Conservation (phyloP, 106 monocot genomes). For the Ottelia alismoides region DNA sequence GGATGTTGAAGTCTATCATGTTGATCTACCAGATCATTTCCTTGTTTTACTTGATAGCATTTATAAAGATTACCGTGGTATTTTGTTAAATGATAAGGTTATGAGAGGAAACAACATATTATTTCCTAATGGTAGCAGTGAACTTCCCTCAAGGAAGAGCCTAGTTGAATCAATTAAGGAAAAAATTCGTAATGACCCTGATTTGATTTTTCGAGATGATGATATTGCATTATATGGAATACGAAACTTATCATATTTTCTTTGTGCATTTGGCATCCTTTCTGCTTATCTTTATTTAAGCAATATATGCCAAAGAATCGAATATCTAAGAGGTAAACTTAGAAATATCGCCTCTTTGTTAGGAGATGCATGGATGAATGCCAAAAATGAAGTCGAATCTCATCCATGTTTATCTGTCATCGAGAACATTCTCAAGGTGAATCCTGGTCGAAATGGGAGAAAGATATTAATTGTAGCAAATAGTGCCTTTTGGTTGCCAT, state of each 20-base stretch:
- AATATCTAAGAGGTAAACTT: conserved; percentile 22
- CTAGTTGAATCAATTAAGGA: conserved; percentile 34
- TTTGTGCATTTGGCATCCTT: conserved; percentile 62
- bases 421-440: conserved; percentile 33
- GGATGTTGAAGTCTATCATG: conserved; percentile 37
- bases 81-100: conserved; percentile 30
- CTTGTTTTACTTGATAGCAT: conserved; percentile 29
- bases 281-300: conserved; percentile 36
- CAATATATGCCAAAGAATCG: conserved; percentile 26
- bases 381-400: conserved; percentile 33
- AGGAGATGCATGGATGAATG: conserved; percentile 30
- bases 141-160: conserved; percentile 29
- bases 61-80: conserved; percentile 24
- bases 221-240: conserved; percentile 33
- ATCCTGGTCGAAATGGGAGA: conserved; percentile 9
- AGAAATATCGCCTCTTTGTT: conserved; percentile 29
- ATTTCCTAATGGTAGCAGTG: conserved; percentile 6
- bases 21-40: conserved; percentile 29
- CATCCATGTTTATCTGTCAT: conserved; percentile 46
- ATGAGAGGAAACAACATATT: conserved; percentile 9
- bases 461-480: conserved; percentile 47
- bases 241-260: conserved; percentile 43
- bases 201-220: conserved; percentile 13
- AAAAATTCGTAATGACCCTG: conserved; percentile 19
- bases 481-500: conserved; percentile 41